phyloP scores from a whole-genome alignment of 768 basidiomycete genomes.

The Rhodosporidiobolus sp. region DNA sequence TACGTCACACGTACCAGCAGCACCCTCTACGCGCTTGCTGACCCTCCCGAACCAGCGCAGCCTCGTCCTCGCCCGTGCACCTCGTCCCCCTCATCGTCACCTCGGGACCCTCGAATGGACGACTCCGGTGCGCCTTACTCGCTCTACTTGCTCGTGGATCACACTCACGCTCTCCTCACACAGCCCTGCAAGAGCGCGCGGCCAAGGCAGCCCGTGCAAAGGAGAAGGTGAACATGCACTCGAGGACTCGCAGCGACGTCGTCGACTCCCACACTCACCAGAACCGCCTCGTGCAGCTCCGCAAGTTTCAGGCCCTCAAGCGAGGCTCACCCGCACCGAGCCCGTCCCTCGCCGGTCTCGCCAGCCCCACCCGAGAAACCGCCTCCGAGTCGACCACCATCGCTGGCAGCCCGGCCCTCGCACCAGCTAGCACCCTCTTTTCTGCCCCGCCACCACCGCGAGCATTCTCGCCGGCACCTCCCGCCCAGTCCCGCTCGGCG shows the following conservation, averaged over 20 bases:
- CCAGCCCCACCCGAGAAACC: background rate
- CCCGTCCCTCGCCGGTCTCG: background rate
- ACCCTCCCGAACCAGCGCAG: too few relatives aligned
- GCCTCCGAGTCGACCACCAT: constrained; percentile 5
- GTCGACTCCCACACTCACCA: constrained; percentile 16
- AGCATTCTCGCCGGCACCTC: background rate
- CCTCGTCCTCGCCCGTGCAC: too few relatives aligned
- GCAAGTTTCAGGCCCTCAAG: constrained; percentile 34
- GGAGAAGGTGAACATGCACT: constrained; percentile 28
- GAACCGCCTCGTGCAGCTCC: constrained; percentile 28
- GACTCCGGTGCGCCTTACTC: constrained; percentile 3
- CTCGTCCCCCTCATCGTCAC: background rate
- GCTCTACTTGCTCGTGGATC: background rate
- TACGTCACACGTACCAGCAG: too few relatives aligned
- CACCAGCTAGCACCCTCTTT: background rate
- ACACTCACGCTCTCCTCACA: background rate
- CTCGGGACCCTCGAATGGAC: constrained; percentile 10
- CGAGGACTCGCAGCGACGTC: background rate
- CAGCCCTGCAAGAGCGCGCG: constrained; percentile 31
- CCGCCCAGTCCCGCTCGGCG: background rate
- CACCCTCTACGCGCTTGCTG: too few relatives aligned
- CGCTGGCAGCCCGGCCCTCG: constrained; percentile 4
- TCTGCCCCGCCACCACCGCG: background rate
- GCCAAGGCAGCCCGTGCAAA: constrained; percentile 37
- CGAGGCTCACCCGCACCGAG: background rate